Evolutionary conservation across 2,329 filamentous ascomycete species (phyloP), one percentile per base, ranked within the genome.

Genomic region (Xylariaceae sp.): DNA sequence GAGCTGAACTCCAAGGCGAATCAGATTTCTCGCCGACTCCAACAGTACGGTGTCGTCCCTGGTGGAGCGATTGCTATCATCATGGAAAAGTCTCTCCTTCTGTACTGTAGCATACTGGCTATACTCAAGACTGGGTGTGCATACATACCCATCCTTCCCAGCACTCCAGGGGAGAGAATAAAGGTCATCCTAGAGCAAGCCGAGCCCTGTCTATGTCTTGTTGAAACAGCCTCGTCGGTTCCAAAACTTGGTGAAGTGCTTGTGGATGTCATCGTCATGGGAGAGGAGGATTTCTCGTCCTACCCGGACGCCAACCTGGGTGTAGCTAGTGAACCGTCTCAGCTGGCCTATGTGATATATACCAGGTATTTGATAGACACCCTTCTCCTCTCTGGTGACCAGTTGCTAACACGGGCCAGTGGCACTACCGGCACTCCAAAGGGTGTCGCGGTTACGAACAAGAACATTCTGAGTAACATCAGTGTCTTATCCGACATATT

Each of bases 351-450:
- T 56, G 76, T 85, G 13, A 81, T 94, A 1, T 94, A 85, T 58
- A 94, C 86, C 0, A 88, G 48, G 48, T 50, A 49, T 26, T n/a
- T 21, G 5, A 4, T 34, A 5, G 15, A 8, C 9, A 12, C 8
- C 11, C 17, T 16, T 17, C 7, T 36, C 7, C 0, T 2, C 5
- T 9, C 24, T 18, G 5, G 5, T 13, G 12, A 13, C 27, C 27
- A 1, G 5, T 8, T 36, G 13, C 40, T 41, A 5, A 43, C 8
- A 9, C 26, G 23, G 9, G 9, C 5, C 19, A 50, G 85, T 16
- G 88, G 88, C 3, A 90, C 83, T 27, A 94, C 87, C 1, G 88
- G 86, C 0, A 69, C 67, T 1, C 88, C 86, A 0, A 94, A 94
- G 55, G 86, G 86, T 2, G 83, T 94, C 3, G 70, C 85, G 3